Base-by-base conservation (phyloP, 345 rosid genomes). In the Euphorbia peplus region DNA sequence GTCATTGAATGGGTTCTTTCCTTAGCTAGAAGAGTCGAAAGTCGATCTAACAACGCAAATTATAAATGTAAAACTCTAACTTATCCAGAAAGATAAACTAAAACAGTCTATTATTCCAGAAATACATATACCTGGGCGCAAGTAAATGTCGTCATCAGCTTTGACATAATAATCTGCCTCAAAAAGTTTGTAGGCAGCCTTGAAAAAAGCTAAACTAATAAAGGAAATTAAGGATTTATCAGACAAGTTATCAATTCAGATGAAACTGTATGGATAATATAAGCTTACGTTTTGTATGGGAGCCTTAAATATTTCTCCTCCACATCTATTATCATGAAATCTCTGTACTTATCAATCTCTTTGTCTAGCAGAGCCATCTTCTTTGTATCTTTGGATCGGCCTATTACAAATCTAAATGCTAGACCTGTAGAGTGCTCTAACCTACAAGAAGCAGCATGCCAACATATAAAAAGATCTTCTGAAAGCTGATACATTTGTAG, bases 341-440 rank as follows among this genome's bases (percentile, higher is more conserved):
- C 96, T 77, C 82, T 80, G 70, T 85, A 81, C 56, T 80, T 78
- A 28, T 80, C 79, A 1, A 89, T 82, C 81, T 91, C 97, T 52
- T 80, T 72, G 65, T 82, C 73, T 52, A 91, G 92, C 73, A 65
- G 72, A 46, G 83, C 75, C 96, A 89, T 91, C 82, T 86, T 89
- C 68, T 71, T 76, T 19, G 64, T 70, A 81, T 86, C 85, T 63
- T 85, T 91, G 3, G 96, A 79, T 67, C 79, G 71, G 68, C 96
- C 97, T 70, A 87, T 89, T 5, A 91, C 89, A 48, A 89, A 91
- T 68, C 96, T 85, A 75, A 85, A 89, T 50, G 91, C 89, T 63
- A 91, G 77, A 60, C 93, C 96, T 25, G 97, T 91, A 44, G 96
- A 90, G 73, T 91, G 93, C 83, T 91, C 97, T 83, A 91, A 79